phyloP scores from a whole-genome alignment of 2,329 filamentous ascomycete species.

The Cordyceps cateniannulata region DNA sequence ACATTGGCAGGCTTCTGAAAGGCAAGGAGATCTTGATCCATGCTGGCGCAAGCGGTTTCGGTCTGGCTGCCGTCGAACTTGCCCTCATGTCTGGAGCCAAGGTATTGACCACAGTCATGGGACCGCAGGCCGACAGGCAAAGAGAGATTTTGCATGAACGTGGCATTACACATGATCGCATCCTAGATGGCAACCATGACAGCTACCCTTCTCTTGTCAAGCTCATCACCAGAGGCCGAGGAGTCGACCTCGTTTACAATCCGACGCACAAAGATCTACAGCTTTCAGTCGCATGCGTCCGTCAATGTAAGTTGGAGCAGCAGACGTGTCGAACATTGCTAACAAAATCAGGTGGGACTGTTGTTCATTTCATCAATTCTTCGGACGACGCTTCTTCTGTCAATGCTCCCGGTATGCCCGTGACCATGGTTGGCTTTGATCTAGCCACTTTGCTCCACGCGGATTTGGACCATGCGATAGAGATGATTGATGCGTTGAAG shows the following conservation, averaged over 20 bases:
- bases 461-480: slow-evolving; percentile 25
- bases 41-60: slow-evolving; percentile 35
- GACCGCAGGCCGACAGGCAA: slow-evolving; percentile 26
- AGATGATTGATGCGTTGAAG: slow-evolving; percentile 21
- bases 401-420: slow-evolving; percentile 13
- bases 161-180: slow-evolving; percentile 28
- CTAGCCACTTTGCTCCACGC: slow-evolving; percentile 25
- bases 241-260: slow-evolving; percentile 41
- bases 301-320: slow-evolving; percentile 25
- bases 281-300: slow-evolving; percentile 28
- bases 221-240: slow-evolving; percentile 24
- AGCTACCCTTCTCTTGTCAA: slow-evolving; percentile 27
- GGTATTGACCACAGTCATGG: slow-evolving; percentile 36
- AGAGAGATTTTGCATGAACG: slow-evolving; percentile 27
- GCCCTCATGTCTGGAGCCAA: slow-evolving; percentile 30
- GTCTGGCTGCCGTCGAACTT: slow-evolving; percentile 37
- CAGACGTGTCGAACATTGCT: slow-evolving; percentile 13
- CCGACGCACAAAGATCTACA: slow-evolving; percentile 32
- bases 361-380: slow-evolving; percentile 26
- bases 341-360: slow-evolving; percentile 22
- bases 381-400: slow-evolving; percentile 14
- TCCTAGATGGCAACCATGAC: slow-evolving; percentile 32
- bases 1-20: slow-evolving; percentile 23
- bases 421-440: slow-evolving; percentile 28
- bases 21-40: slow-evolving; percentile 36